phyloP scores from a whole-genome alignment of 345 rosid species.

The Moricandia moricandioides region DNA sequence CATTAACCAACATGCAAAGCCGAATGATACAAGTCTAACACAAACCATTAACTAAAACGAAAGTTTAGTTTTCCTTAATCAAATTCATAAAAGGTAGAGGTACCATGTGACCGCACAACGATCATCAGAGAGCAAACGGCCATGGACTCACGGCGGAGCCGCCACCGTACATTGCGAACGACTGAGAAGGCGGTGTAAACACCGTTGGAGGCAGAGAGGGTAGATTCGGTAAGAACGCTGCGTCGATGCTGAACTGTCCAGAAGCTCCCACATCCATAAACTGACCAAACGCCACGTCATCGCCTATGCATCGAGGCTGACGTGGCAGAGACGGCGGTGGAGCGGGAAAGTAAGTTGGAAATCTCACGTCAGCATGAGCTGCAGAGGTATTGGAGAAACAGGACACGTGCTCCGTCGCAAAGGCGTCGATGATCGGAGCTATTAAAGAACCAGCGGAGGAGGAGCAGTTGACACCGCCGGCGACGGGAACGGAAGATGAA shows the following conservation, averaged over 20 bases:
- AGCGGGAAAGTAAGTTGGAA: conserved; percentile 14
- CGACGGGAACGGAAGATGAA: conserved; percentile 26
- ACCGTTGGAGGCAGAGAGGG: conserved; percentile 36
- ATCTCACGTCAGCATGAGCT: conserved; percentile 37
- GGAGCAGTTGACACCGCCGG: conserved; percentile 7
- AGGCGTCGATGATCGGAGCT: conserved; percentile 18
- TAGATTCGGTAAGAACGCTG: conserved; percentile 21
- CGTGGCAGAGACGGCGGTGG: conserved; percentile 30
- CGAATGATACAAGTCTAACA: neutral
- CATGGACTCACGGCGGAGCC: conserved; percentile 14
- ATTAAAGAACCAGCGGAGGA: conserved; percentile 34
- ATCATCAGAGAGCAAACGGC: conserved; percentile 36
- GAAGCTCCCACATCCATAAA: conserved; percentile 6
- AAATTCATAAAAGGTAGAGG: neutral
- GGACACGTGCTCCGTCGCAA: conserved; percentile 91
- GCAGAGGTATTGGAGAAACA: conserved; percentile 92
- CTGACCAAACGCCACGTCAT: conserved; percentile 29
- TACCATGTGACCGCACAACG: neutral
- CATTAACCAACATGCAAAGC: neutral
- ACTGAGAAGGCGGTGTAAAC: conserved; percentile 18
- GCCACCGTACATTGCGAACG: conserved; percentile 27
- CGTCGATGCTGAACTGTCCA: conserved; percentile 4
- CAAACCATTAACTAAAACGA: neutral
- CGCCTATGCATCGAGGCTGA: conserved; percentile 24
- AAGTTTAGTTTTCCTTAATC: neutral